Conservation (phyloP, 768 basidiomycete genomes). For the Lepiota venenata region DNA sequence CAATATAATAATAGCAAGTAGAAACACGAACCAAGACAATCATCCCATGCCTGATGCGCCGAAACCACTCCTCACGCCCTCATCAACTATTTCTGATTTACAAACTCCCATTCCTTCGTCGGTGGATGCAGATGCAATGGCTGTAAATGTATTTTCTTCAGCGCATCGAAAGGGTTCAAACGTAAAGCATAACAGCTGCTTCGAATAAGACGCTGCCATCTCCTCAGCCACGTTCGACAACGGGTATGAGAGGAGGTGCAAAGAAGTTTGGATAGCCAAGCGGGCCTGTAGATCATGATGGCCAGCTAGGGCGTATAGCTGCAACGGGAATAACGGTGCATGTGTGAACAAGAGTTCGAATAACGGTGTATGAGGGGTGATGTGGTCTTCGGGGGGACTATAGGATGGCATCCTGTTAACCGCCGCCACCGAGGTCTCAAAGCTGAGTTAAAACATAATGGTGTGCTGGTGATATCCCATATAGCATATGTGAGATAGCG, state of each 20-base stretch:
- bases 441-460: constrained; percentile 47
- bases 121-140: constrained; percentile 29
- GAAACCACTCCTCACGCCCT: constrained; percentile 35
- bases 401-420: constrained; percentile 28
- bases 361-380: constrained; percentile 23
- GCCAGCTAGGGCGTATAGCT: constrained; percentile 34
- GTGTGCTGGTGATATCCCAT: constrained; percentile 44
- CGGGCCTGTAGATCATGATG: constrained; percentile 26
- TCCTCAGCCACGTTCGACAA: constrained; percentile 28
- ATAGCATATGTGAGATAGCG: constrained; percentile 49
- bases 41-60: constrained; percentile 34
- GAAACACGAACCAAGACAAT: constrained; percentile 29
- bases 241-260: constrained; percentile 32
- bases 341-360: constrained; percentile 15
- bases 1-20: no score
- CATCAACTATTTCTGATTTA: constrained; percentile 29
- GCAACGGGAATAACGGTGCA: constrained; percentile 29
- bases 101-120: constrained; percentile 24
- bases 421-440: constrained; percentile 41
- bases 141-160: constrained; percentile 25
- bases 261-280: constrained; percentile 33
- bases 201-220: constrained; percentile 30
- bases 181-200: constrained; percentile 34
- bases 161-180: constrained; percentile 26
- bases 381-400: constrained; percentile 18